Evolutionary conservation across 2,329 filamentous ascomycete genomes (phyloP), one percentile per base, ranked within the genome.

Genomic region (Fusarium scirpi): DNA sequence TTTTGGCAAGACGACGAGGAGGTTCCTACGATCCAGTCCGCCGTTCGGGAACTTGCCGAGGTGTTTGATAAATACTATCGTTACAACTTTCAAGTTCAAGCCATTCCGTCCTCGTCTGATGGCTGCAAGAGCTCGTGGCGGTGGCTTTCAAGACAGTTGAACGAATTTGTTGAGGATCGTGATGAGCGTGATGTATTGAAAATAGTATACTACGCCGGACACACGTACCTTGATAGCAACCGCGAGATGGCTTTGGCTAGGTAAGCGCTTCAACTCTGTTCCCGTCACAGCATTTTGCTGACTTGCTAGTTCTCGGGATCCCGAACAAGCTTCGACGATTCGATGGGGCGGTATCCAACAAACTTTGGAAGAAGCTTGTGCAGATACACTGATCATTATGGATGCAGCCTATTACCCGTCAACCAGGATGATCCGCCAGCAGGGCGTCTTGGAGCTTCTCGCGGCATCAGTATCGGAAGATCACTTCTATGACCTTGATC

Each of bases 371-470:
- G 85, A 87, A 63, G 85, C 86, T 3, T 81, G 80, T 30, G 83
- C 86, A 5, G 87, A 89, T 73, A 86, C 85, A 7, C 79, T 89
- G 22, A 82, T 89, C 58, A 79, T 89, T 34, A 87, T 89, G 85
- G 87, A 89, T 76, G 83, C 86, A 8, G 84, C 85, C 0, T 89
- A 87, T 73, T 89, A 86, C 55, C 86, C 86, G 2, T 85, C 85
- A 11, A 83, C 85, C 4, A 85, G 82, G 65, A 84, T 86, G 74
- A 79, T 83, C 30, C 84, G 86, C 8, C 83, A 85, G 55, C 82
- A 82, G 51, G 87, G 87, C 4, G 84, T 88, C 11, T 76, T 89
- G 53, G 87, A 89, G 73, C 76, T 89, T 16, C 81, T 89, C 47
- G 86, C 87, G 8, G 86, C 87, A 1, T 85, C 85, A 6, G 82